A percentile compares a stretch with the other conserved stretches of the same genome.
Evolutionary conservation across 2,329 filamentous ascomycete species (phyloP).

Genomic region (Aureobasidium zeae): DNA sequence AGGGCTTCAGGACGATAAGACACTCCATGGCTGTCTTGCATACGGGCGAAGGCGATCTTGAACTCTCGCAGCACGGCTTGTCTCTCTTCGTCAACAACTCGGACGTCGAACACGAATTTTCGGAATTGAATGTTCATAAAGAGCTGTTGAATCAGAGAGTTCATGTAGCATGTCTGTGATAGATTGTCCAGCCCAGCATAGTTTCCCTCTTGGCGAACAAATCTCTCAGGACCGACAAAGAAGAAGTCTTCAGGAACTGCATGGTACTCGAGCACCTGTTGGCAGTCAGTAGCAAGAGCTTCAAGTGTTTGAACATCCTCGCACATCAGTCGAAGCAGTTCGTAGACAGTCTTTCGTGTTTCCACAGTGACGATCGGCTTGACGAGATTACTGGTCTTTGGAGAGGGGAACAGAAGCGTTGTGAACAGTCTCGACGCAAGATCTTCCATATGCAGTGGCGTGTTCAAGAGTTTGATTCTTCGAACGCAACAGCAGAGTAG

Average conservation of each 20-base stretch:
- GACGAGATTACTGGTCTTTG: neutral
- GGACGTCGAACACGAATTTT: conserved; percentile 59
- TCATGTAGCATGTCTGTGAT: conserved; percentile 94
- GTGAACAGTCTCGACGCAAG: conserved; percentile 22
- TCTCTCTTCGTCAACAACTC: conserved; percentile 44
- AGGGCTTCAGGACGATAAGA: conserved; percentile 64
- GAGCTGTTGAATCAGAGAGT: conserved; percentile 85
- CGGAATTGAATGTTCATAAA: conserved; percentile 93
- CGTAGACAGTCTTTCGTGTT: conserved; percentile 31
- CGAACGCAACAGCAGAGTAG: conserved; percentile 30
- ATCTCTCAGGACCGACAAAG: conserved; percentile 20
- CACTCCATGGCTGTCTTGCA: conserved; percentile 74
- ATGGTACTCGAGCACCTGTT: conserved; percentile 11
- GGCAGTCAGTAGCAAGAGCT: conserved; percentile 16
- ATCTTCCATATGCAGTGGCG: conserved; percentile 21
- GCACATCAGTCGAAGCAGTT: conserved; percentile 27
- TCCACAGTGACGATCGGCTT: conserved; percentile 24
- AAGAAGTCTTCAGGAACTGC: neutral
- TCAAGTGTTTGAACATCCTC: conserved; percentile 23
- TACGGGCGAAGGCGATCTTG: conserved; percentile 69
- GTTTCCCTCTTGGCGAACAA: conserved; percentile 65
- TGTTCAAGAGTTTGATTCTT: conserved; percentile 24
- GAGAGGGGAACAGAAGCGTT: conserved; percentile 22
- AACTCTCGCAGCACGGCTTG: conserved; percentile 68
- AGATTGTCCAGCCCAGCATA: conserved; percentile 88